Conservation (phyloP, 1,284 basidiomycete genomes). For the Inonotus hispidus region DNA sequence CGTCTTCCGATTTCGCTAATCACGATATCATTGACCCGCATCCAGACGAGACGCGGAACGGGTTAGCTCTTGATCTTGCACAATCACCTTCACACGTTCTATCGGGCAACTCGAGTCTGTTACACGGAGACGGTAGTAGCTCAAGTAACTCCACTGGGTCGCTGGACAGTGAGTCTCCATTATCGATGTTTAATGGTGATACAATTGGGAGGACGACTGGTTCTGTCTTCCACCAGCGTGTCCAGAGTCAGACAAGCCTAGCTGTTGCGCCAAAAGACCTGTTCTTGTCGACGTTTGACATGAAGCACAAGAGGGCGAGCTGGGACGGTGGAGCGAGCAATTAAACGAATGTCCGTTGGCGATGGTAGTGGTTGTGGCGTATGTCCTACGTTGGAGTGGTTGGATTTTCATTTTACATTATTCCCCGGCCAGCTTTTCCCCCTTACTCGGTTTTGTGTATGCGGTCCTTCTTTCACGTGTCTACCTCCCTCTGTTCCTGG, state of each 20-base stretch:
- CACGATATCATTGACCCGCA: conserved; percentile 24
- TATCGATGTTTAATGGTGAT: conserved; percentile 8
- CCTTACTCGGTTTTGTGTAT: background rate
- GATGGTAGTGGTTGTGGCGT: background rate
- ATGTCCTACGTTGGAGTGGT: background rate
- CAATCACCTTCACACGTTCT: conserved; percentile 21
- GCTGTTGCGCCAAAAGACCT: conserved; percentile 65
- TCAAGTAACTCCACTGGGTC: conserved; percentile 24
- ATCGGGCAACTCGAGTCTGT: background rate
- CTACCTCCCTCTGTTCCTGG: background rate
- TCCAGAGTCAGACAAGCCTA: conserved; percentile 52
- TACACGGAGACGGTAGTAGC: conserved; percentile 1
- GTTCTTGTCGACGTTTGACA: conserved; percentile 44
- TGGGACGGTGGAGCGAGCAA: conserved; percentile 52
- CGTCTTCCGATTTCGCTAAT: conserved; percentile 8
- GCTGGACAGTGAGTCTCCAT: conserved; percentile 20
- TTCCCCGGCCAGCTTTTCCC: background rate
- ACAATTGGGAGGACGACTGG: conserved; percentile 9
- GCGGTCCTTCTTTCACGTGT: background rate
- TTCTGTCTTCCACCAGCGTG: conserved; percentile 45
- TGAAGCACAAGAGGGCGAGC: conserved; percentile 69
- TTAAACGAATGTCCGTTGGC: background rate
- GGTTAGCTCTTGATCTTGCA: conserved; percentile 64
- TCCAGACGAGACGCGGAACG: conserved; percentile 35
- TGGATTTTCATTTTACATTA: background rate